Conservation (phyloP, 805 yeast genomes). For the Ogataea glucozyma region DNA sequence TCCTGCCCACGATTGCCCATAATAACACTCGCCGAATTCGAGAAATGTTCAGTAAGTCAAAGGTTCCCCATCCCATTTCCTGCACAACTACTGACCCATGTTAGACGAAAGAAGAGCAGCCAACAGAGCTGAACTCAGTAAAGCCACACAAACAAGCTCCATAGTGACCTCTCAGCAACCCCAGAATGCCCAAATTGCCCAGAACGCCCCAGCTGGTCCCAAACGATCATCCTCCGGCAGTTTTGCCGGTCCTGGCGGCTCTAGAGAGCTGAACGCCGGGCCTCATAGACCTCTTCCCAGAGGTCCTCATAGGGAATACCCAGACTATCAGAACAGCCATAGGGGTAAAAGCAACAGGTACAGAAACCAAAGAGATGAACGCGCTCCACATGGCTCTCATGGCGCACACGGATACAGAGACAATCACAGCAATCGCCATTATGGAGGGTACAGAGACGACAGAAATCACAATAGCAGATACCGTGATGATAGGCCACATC, state of each 20-base stretch:
- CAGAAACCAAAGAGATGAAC: constrained; percentile 2
- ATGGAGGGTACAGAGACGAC: constrained; percentile 19
- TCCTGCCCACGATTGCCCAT: too few relatives aligned
- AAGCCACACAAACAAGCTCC: not conserved
- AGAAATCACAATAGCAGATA: constrained; percentile 25
- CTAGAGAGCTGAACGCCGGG: too few relatives aligned
- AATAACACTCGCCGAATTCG: too few relatives aligned
- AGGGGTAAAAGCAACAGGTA: constrained; percentile 5
- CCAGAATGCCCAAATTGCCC: not conserved
- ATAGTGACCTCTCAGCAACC: not conserved
- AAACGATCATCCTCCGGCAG: not conserved
- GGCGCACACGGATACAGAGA: constrained; percentile 13
- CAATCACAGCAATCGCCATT: constrained; percentile 16
- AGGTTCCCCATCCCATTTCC: not conserved
- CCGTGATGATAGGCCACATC: not conserved
- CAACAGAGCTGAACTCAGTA: constrained; percentile 18
- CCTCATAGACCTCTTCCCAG: constrained; percentile 5
- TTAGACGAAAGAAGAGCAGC: constrained; percentile 30
- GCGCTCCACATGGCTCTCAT: constrained; percentile 6
- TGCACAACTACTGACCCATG: not conserved
- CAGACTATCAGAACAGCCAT: not conserved
- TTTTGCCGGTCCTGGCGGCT: too few relatives aligned
- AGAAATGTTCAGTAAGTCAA: constrained; percentile 11
- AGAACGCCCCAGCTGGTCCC: not conserved
- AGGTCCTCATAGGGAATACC: constrained; percentile 8